Evolutionary conservation across 768 basidiomycete species (phyloP), one percentile per base, ranked within the genome.

Genomic region (Tricholomella constricta): DNA sequence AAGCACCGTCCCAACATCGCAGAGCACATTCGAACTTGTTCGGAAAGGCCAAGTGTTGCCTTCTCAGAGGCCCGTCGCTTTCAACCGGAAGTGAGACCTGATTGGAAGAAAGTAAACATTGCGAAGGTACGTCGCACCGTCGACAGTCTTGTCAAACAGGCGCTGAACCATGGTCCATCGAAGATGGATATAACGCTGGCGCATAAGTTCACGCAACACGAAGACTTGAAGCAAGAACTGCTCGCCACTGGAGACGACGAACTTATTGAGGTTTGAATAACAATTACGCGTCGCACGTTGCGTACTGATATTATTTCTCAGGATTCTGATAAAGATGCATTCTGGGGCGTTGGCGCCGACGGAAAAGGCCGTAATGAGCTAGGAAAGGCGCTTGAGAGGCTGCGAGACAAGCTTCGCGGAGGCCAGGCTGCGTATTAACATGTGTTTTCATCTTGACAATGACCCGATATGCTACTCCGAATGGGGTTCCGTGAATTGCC

Each of bases 311-410:
- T 7, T 43, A 56, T 17, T 32, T 32, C 56, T 14, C 55, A 88
- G 86, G 80, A 86, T 62, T 88, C 86, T 15, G 83, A 84, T 53
- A 85, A 82, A 57, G 88, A 90, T 65, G 75, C 85, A 35, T 89
- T 89, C 68, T 90, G 88, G 87, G 88, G 88, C 15, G 68, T 83
- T 55, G 88, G 88, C 4, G 73, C 78, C 34, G 84, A 90, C 64
- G 71, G 78, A 20, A 70, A 75, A 60, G 88, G 88, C 20, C 80
- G 82, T 34, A 90, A 90, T 57, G 86, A 90, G 65, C 79, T 90
- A 27, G 89, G 88, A 36, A 87, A 84, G 64, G 82, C 84, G 9
- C 76, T 89, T 10, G 79, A 82, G 58, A 79, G 85, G 57, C 69
- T 90, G 58, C 75, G 88, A 55, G 68, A 72, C 42, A 79, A 77